Percentiles rank a stretch among this genome's conserved stretches.
Evolutionary conservation across 2,329 filamentous ascomycete species (phyloP).

Genomic region (Falciphora oryzae): DNA sequence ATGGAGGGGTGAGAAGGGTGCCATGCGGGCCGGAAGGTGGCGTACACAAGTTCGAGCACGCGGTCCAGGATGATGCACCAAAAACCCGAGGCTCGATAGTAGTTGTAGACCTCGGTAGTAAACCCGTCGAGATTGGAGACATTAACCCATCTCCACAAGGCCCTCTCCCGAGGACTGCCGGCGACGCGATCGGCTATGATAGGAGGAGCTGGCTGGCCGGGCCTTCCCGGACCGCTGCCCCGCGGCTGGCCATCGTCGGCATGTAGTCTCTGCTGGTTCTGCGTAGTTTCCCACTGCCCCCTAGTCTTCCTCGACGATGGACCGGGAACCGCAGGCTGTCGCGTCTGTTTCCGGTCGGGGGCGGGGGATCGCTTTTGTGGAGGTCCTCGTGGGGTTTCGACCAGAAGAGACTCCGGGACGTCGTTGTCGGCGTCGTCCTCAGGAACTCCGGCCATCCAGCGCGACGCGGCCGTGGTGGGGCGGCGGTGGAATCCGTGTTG

Average conservation of each 20-base stretch:
- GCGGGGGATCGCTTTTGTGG: slow-evolving; percentile 11
- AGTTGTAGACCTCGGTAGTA: slow-evolving; percentile 77
- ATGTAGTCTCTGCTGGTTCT: slow-evolving; percentile 46
- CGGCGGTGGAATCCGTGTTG: neutral
- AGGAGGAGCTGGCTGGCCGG: slow-evolving; percentile 23
- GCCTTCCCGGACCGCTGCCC: slow-evolving; percentile 16
- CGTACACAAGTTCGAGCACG: slow-evolving; percentile 66
- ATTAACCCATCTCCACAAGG: slow-evolving; percentile 90
- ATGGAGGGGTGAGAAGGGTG: neutral
- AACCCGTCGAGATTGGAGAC: slow-evolving; percentile 86
- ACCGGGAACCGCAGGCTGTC: slow-evolving; percentile 29
- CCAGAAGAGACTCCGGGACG: slow-evolving; percentile 57
- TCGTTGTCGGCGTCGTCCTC: slow-evolving; percentile 54
- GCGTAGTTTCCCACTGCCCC: slow-evolving; percentile 50
- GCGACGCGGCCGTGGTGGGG: slow-evolving; percentile 13
- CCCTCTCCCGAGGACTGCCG: slow-evolving; percentile 58
- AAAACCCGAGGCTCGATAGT: slow-evolving; percentile 76
- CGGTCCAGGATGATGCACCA: slow-evolving; percentile 77
- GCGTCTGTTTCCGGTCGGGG: slow-evolving; percentile 11
- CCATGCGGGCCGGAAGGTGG: slow-evolving; percentile 12
- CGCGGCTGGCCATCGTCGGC: slow-evolving; percentile 27
- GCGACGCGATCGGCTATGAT: slow-evolving; percentile 22
- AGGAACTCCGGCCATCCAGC: slow-evolving; percentile 17
- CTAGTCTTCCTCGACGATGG: slow-evolving; percentile 38
- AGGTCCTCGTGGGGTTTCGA: slow-evolving; percentile 43